Base-by-base conservation (phyloP, 805 yeast species). In the Pichia cabralensis region DNA sequence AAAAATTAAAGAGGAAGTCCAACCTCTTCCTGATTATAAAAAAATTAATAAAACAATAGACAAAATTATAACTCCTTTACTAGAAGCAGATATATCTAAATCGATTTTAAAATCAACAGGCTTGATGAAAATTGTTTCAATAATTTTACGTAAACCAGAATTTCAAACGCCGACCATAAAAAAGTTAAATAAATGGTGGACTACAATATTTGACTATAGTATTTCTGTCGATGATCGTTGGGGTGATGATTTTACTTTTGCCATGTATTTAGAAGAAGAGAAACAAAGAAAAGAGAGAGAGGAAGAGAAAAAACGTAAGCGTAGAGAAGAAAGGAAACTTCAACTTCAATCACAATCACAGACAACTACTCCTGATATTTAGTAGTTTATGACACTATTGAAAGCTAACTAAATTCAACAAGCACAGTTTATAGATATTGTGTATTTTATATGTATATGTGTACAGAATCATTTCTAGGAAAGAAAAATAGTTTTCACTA, bases 221-320 rank as follows among this genome's bases (percentile, higher is more conserved):
- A 47, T 64, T 20, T 40, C 40, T 3, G 47, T 42, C 3, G 62
- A 62, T 31, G 53, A 50, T 15, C 47, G 43, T 22, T 49, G 52
- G 49, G 40, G 40, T 10, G 56, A 48, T 37, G 49, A 40, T 15
- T 50, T 48, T 35, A 52, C 47, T 4, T 48, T 44, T 16, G 46
- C 33, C 15, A 42, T 35, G 42, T 43, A 43, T 17, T 41, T 44
- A 23, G 30, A 35, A 19, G 48, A 48, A 18, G 52, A 49, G 21
- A 36, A 30, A 14, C 43, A 45, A 28, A 27, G 41, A 30, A 24
- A 41, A 30, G 33, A 32, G 15, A 34, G 21, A 24, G 46, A 42
- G 18, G 37, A 65, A 67, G 47, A 69, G 76, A 23, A 61, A 92
- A 33, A 36, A 20, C 38, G 38, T 21, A 43, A 34, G 26, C 34